These are phyloP conservation scores for Plantago ovata DNA, from an alignment of 257 asterid genomes.

Conservation along the genomic window DNA sequence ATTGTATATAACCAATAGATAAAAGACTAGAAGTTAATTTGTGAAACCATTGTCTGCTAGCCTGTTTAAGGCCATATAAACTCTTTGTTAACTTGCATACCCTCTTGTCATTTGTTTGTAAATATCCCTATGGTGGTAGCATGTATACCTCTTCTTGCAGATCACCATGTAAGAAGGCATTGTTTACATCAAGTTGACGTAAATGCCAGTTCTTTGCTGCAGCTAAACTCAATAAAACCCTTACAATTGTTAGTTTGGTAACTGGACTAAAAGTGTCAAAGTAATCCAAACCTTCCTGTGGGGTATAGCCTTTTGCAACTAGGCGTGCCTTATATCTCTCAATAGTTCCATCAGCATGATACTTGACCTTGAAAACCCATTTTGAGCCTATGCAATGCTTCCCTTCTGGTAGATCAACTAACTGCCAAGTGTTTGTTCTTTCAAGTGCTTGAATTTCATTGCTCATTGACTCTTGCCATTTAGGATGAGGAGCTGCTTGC, in stretches of 20 bases:
- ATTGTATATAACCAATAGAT: neutral
- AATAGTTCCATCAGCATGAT: neutral
- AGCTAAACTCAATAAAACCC: neutral
- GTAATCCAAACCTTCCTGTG: neutral
- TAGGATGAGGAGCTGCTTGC: neutral
- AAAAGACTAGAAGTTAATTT: neutral
- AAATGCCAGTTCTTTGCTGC: neutral
- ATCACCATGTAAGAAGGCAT: too few relatives aligned
- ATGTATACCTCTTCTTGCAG: neutral
- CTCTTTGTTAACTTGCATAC: neutral
- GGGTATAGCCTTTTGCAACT: neutral
- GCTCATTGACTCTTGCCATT: neutral
- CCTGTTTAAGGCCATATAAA: neutral
- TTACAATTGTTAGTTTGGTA: neutral
- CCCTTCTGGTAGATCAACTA: neutral
- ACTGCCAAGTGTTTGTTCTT: neutral
- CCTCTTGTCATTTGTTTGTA: neutral
- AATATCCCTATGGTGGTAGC: neutral
- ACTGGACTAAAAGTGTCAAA: neutral
- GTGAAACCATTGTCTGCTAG: neutral
- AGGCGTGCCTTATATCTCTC: neutral
- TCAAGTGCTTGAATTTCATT: neutral
- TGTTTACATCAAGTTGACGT: too few relatives aligned
- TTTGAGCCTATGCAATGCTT: neutral
- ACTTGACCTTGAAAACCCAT: neutral